These are phyloP conservation scores for Samsoniella hepiali DNA, from an alignment of 2,329 filamentous ascomycete species.

Conservation along the genomic window DNA sequence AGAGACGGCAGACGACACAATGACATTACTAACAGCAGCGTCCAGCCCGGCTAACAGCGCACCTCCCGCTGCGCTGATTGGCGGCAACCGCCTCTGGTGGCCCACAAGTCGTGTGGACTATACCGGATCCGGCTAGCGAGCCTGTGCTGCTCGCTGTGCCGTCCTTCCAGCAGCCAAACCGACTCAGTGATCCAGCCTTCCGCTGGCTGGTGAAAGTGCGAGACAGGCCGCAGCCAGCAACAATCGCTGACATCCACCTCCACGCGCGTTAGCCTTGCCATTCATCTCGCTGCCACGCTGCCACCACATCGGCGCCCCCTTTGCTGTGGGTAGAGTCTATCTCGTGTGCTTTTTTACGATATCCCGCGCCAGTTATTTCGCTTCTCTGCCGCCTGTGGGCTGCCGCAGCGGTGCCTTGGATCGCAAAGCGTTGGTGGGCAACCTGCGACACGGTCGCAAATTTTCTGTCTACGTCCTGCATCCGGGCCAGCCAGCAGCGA, in stretches of 20 bases:
- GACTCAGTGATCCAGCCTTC: background rate
- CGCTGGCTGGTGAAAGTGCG: conserved; percentile 10
- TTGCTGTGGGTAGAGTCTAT: conserved; percentile 12
- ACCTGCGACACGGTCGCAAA: conserved; percentile 13
- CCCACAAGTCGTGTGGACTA: background rate
- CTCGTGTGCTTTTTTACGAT: background rate
- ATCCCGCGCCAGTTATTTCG: conserved; percentile 3
- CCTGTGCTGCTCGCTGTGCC: background rate
- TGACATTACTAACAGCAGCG: background rate
- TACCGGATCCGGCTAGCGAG: background rate
- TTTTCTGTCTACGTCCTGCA: conserved; percentile 6
- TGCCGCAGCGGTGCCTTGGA: background rate
- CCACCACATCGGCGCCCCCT: conserved; percentile 13
- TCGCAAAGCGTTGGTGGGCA: background rate
- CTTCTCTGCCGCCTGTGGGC: background rate
- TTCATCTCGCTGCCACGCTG: conserved; percentile 17
- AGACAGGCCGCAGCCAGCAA: conserved; percentile 14
- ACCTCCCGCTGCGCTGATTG: background rate
- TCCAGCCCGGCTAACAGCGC: background rate
- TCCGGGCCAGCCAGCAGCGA: conserved; percentile 1
- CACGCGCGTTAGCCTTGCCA: conserved; percentile 19
- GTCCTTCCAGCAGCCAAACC: background rate
- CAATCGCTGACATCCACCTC: conserved; percentile 18
- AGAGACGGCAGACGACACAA: background rate
- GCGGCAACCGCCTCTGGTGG: background rate